phyloP scores from a whole-genome alignment of 2,329 filamentous ascomycete species.

The Neofusicoccum cordaticola region DNA sequence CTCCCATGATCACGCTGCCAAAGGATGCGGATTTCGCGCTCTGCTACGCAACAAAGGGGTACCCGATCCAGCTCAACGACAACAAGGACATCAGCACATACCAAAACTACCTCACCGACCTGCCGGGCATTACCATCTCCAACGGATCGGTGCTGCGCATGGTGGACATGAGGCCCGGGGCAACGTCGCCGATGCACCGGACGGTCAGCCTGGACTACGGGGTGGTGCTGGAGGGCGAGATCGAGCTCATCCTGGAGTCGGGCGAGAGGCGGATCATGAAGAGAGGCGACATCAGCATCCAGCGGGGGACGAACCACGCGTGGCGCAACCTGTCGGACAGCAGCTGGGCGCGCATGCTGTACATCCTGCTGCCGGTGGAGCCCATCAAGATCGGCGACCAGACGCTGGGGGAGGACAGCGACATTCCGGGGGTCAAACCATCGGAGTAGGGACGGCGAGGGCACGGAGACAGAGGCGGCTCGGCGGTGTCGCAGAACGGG shows the following conservation, averaged over 20 bases:
- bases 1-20: conserved; percentile 36
- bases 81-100: conserved; percentile 50
- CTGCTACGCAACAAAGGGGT: conserved; percentile 49
- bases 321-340: conserved; percentile 19
- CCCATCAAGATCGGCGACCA: conserved; percentile 32
- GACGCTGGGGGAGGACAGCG: conserved; percentile 32
- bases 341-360: conserved; percentile 37
- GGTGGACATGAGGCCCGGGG: conserved; percentile 37
- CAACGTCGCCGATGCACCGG: conserved; percentile 40
- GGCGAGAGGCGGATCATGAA: conserved; percentile 31
- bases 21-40: conserved; percentile 50
- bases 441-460: conserved; percentile 26
- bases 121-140: conserved; percentile 51
- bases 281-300: conserved; percentile 15
- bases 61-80: conserved; percentile 46
- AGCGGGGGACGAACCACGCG: conserved; percentile 17
- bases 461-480: no score
- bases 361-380: conserved; percentile 36
- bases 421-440: conserved; percentile 35
- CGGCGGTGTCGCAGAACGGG: no score
- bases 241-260: conserved; percentile 38
- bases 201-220: conserved; percentile 42
- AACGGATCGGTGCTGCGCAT: conserved; percentile 47
- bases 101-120: conserved; percentile 40
- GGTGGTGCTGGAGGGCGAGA: conserved; percentile 38